These are phyloP conservation scores for Rhodamnia argentea DNA, from an alignment of 345 rosid species.

Conservation along the genomic window DNA sequence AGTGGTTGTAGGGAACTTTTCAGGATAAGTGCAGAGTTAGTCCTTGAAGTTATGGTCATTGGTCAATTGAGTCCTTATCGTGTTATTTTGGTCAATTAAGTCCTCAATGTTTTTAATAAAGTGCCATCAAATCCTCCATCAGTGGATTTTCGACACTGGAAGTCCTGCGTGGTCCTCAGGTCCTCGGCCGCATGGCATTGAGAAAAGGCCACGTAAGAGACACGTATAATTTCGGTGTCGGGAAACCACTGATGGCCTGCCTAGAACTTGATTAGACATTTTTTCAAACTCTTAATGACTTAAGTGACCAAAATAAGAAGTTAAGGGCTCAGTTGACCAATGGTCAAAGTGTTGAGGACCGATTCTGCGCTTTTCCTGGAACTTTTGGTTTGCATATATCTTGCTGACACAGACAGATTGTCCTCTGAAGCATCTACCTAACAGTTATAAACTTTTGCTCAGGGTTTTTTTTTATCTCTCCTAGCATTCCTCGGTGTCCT, in stretches of 20 bases:
- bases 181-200: neutral
- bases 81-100: neutral
- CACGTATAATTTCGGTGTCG: neutral
- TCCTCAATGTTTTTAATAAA: neutral
- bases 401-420: neutral
- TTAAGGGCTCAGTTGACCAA: neutral
- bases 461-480: constrained; percentile 49
- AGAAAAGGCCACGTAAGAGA: neutral
- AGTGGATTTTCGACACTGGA: neutral
- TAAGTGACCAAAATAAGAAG: neutral
- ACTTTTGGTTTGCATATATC: neutral
- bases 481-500: constrained; percentile 53
- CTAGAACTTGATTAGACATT: neutral
- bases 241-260: neutral
- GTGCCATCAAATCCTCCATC: neutral
- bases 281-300: neutral
- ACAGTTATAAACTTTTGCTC: constrained; percentile 3
- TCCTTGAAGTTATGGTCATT: neutral
- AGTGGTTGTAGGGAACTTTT: neutral
- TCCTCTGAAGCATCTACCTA: neutral
- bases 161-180: neutral
- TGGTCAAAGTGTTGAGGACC: neutral
- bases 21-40: neutral
- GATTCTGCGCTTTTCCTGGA: neutral
- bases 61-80: neutral